Percentiles rank a stretch among this genome's conserved stretches.
These are phyloP conservation scores for Neostapfia colusana DNA, from an alignment of 176 grass and related monocot species.

Conservation along the genomic window DNA sequence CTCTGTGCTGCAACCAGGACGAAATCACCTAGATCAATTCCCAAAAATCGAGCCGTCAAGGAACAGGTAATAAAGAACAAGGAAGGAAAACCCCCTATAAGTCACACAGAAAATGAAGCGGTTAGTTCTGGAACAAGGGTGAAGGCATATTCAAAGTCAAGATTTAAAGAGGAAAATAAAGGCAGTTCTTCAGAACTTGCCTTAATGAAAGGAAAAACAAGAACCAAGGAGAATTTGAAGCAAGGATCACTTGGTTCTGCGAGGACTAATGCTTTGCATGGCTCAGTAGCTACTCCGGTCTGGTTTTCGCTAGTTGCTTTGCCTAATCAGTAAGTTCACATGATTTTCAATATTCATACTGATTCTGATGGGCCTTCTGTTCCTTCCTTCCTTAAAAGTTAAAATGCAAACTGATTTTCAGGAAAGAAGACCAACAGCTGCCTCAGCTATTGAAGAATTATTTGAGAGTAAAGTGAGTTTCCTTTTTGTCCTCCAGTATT, in stretches of 20 bases:
- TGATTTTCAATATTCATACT: conserved; percentile 18
- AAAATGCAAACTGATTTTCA: conserved; percentile 57
- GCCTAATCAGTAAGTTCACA: conserved; percentile 60
- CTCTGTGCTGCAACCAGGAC: conserved; percentile 50
- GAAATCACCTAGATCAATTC: conserved; percentile 53
- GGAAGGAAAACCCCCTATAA: conserved; percentile 30
- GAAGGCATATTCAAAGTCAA: conserved; percentile 32
- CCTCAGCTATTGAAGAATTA: conserved; percentile 68
- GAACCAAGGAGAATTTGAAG: conserved; percentile 30
- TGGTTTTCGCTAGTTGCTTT: conserved; percentile 86
- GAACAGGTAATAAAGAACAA: conserved; percentile 48
- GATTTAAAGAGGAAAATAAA: conserved; percentile 48
- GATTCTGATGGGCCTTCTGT: conserved; percentile 9
- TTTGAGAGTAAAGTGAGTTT: conserved; percentile 84
- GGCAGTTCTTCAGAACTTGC: conserved; percentile 30
- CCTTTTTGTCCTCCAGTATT: conserved; percentile 11
- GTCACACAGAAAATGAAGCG: conserved; percentile 42
- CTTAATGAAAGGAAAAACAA: conserved; percentile 34
- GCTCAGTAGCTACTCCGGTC: conserved; percentile 49
- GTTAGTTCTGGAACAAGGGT: conserved; percentile 40
- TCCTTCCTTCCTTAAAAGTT: conserved; percentile 9
- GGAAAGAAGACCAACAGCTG: conserved; percentile 54
- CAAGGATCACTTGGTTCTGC: conserved; percentile 40
- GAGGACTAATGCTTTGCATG: conserved; percentile 34
- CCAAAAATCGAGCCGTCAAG: conserved; percentile 38